Base-by-base conservation (phyloP, 345 rosid species). In the Pistacia vera region DNA sequence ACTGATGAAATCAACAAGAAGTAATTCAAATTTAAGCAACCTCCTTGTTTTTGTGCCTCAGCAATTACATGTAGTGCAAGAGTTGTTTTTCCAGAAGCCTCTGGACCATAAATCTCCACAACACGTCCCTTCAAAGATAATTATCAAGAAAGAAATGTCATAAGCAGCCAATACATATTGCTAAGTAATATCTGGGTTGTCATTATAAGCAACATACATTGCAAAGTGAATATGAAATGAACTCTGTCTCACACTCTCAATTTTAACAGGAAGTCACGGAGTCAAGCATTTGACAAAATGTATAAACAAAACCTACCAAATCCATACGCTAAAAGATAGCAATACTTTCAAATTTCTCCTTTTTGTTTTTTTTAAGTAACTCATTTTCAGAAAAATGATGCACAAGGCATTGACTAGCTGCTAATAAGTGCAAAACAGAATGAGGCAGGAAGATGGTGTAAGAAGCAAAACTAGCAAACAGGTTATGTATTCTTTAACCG, bases 41-140 rank as follows among this genome's bases (percentile, higher is more conserved):
- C 99, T 96, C 99, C 99, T 87, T 83, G 90, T 82, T 89, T 97
- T 71, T 97, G 99, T 65, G 98, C 89, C 88, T 97, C 99, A 63
- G 97, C 99, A 83, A 97, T 94, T 72, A 89, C 97, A 81, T 94
- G 99, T 36, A 94, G 88, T 36, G 94, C 97, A 75, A 97, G 94
- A 63, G 99, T 97, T 58, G 99, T 97, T 83, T 97, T 97, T 36
- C 99, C 99, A 77, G 98, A 97, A 64, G 99, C 99, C 89, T 94
- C 99, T 9, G 99, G 99, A 67, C 99, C 99, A 85, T 83, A 97
- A 70, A 97, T 89, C 89, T 93, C 99, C 80, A 92, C 92, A 46
- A 96, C 98, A 74, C 99, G 99, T 2, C 99, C 99, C 99, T 96
- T 76, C 71, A 63, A 18, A 68, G 57, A 48, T 48, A 30, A 38